Evolutionary conservation across 2,329 filamentous ascomycete genomes (phyloP).

Genomic region (Stachybotrys chartarum): DNA sequence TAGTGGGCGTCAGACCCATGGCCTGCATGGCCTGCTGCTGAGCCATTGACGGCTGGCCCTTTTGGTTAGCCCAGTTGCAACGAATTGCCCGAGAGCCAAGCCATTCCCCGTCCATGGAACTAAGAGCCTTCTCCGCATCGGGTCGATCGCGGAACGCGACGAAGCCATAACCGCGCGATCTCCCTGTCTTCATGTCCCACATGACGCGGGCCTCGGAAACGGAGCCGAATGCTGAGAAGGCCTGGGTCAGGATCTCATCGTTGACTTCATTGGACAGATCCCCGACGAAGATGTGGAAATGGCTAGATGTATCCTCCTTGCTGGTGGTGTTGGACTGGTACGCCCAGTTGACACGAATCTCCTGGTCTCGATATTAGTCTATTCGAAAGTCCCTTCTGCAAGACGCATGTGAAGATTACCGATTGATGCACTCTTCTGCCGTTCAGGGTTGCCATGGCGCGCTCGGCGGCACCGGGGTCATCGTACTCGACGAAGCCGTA

Average conservation of each 20-base stretch:
- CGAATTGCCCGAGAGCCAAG: constrained; percentile 95
- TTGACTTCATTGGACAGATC: constrained; percentile 98
- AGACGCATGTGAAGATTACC: constrained; percentile 39
- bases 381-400: neutral
- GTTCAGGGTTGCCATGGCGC: constrained; percentile 95
- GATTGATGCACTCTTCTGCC: constrained; percentile 92
- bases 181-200: constrained; percentile 99
- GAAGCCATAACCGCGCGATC: constrained; percentile 95
- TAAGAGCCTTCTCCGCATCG: constrained; percentile 93
- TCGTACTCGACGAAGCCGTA: constrained; percentile 99
- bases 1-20: constrained; percentile 97
- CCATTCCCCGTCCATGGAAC: constrained; percentile 99
- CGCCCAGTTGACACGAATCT: constrained; percentile 99
- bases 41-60: constrained; percentile 97
- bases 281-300: constrained; percentile 98
- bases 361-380: constrained; percentile 44
- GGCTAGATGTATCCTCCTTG: constrained; percentile 96
- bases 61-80: constrained; percentile 99
- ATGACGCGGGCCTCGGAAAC: constrained; percentile 98
- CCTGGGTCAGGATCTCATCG: constrained; percentile 86
- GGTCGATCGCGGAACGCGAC: constrained; percentile 91
- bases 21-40: constrained; percentile 96
- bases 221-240: constrained; percentile 90
- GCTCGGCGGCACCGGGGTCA: constrained; percentile 90
- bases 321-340: constrained; percentile 91